These are phyloP conservation scores for Pseudocercospora fijiensis DNA, from an alignment of 2,329 filamentous ascomycete genomes.

Conservation along the genomic window DNA sequence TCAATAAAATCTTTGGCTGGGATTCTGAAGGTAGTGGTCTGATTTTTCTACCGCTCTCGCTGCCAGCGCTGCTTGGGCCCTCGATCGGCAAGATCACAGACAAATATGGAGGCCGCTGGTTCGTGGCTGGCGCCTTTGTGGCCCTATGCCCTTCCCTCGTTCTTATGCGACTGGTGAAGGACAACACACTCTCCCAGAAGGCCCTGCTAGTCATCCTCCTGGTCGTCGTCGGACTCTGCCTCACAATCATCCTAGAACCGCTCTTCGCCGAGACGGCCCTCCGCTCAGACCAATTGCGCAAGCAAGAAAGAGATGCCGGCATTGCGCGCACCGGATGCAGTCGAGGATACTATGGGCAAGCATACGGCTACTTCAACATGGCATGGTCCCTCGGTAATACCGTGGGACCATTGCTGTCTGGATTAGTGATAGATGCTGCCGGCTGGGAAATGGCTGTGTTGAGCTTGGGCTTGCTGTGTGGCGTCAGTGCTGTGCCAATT, in stretches of 20 bases:
- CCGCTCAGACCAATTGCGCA: conserved; percentile 17
- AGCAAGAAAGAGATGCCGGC: conserved; percentile 17
- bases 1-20: conserved; percentile 25
- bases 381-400: conserved; percentile 30
- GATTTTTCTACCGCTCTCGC: conserved; percentile 26
- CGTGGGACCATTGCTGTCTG: conserved; percentile 30
- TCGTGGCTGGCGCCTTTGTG: conserved; percentile 21
- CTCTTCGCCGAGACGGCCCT: conserved; percentile 27
- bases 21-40: conserved; percentile 22
- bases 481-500: conserved; percentile 50
- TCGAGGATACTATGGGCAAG: conserved; percentile 47
- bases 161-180: conserved; percentile 25
- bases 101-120: conserved; percentile 25
- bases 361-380: conserved; percentile 48
- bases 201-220: conserved; percentile 23
- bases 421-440: conserved; percentile 24
- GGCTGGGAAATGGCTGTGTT: conserved; percentile 28
- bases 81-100: conserved; percentile 25
- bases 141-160: conserved; percentile 18
- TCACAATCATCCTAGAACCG: conserved; percentile 25
- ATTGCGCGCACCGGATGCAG: conserved; percentile 2
- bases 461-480: conserved; percentile 40
- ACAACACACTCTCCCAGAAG: conserved; percentile 23
- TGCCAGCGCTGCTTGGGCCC: conserved; percentile 27
- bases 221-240: conserved; percentile 19